These are phyloP conservation scores for Taphrina pruni DNA, from an alignment of 1,139 yeast species.

Conservation along the genomic window DNA sequence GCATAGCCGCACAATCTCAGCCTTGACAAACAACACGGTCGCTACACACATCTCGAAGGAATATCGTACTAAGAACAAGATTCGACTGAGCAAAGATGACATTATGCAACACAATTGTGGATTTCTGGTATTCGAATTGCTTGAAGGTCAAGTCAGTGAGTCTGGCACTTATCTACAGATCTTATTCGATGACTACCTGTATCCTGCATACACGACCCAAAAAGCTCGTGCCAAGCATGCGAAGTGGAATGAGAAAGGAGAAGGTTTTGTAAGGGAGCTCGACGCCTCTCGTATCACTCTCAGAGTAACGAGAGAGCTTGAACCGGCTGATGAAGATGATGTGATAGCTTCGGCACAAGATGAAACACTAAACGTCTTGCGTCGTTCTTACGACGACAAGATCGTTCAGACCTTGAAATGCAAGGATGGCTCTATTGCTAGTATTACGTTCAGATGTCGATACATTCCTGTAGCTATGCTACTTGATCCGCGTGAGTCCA, in stretches of 20 bases:
- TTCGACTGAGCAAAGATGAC: constrained; percentile 68
- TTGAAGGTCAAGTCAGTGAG: constrained; percentile 63
- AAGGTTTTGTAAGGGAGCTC: constrained; percentile 73
- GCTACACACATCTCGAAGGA: not conserved
- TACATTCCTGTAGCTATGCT: constrained; percentile 77
- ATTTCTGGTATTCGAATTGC: constrained; percentile 69
- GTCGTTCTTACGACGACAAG: constrained; percentile 66
- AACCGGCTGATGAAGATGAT: constrained; percentile 60
- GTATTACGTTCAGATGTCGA: constrained; percentile 63
- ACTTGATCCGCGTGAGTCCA: constrained; percentile 76
- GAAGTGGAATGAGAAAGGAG: constrained; percentile 68
- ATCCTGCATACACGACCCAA: constrained; percentile 64
- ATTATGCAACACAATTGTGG: constrained; percentile 72
- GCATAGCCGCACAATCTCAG: not conserved
- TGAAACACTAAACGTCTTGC: constrained; percentile 71
- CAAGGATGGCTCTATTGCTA: constrained; percentile 52
- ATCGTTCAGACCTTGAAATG: constrained; percentile 48
- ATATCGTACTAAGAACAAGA: constrained; percentile 54
- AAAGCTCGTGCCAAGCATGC: constrained; percentile 56
- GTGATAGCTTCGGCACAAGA: constrained; percentile 67
- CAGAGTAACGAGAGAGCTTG: constrained; percentile 61
- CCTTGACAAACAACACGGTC: not conserved
- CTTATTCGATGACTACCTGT: constrained; percentile 75
- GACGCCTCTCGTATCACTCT: constrained; percentile 72
- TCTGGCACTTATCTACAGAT: constrained; percentile 69